phyloP scores from a whole-genome alignment of 306 rosid genomes.

The Sindora glabra region DNA sequence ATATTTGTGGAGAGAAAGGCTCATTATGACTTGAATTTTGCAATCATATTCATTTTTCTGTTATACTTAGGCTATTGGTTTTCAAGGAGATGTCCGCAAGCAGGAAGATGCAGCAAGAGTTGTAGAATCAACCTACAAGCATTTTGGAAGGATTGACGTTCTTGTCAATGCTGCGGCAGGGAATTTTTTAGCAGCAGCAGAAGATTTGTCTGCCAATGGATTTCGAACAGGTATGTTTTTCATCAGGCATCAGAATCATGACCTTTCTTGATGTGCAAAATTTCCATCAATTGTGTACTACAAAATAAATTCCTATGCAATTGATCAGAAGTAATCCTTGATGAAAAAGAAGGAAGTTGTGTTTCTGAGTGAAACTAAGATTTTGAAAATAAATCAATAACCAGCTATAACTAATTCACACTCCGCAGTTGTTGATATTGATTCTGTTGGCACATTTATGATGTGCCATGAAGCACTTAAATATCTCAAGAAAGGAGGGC shows the following conservation, averaged over 20 bases:
- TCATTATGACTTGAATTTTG: neutral
- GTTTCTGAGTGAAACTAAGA: too few species aligned
- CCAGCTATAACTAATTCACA: too few species aligned
- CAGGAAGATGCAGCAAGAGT: conserved; percentile 76
- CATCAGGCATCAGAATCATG: neutral
- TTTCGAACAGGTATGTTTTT: conserved; percentile 77
- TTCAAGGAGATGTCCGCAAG: conserved; percentile 88
- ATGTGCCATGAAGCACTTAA: conserved; percentile 86
- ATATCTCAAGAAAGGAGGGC: conserved; percentile 88
- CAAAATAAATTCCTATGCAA: too few species aligned
- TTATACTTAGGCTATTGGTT: conserved; percentile 52
- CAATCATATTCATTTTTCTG: neutral
- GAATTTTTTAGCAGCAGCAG: conserved; percentile 70
- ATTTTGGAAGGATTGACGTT: conserved; percentile 71
- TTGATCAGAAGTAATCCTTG: too few species aligned
- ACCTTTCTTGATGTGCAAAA: neutral
- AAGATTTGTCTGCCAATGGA: conserved; percentile 90
- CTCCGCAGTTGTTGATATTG: conserved; percentile 94
- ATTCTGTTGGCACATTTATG: conserved; percentile 92
- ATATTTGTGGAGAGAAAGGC: neutral
- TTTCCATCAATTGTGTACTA: too few species aligned
- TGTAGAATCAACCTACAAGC: conserved; percentile 59
- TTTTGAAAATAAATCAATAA: too few species aligned
- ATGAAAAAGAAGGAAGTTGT: too few species aligned
- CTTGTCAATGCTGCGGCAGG: conserved; percentile 94